These are phyloP conservation scores for Withania somnifera DNA, from an alignment of 305 asterid species.

Conservation along the genomic window DNA sequence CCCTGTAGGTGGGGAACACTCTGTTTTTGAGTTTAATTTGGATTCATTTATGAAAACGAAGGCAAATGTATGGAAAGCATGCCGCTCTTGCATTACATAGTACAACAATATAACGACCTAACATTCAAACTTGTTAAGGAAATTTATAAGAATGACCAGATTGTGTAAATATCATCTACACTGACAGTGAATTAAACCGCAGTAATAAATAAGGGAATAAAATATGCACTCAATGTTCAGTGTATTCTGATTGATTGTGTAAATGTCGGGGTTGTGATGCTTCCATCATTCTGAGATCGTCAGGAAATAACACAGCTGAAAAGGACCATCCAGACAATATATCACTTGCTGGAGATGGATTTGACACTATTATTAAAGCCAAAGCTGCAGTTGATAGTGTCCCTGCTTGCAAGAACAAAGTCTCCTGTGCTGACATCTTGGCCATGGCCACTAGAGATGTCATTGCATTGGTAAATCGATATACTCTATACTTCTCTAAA, in stretches of 20 bases:
- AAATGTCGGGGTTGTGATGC: constrained; percentile 99
- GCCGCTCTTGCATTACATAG: too few relatives aligned
- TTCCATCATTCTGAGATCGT: constrained; percentile 45
- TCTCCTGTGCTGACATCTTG: constrained; percentile 87
- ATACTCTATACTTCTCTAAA: not conserved
- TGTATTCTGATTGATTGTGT: too few relatives aligned
- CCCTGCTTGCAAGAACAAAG: constrained; percentile 46
- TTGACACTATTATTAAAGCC: constrained; percentile 73
- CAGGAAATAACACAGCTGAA: constrained; percentile 65
- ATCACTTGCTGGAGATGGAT: constrained; percentile 90
- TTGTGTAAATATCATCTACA: too few relatives aligned
- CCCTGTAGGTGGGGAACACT: too few relatives aligned
- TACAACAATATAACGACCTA: too few relatives aligned
- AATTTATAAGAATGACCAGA: too few relatives aligned
- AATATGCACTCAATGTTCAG: not conserved
- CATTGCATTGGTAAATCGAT: constrained; percentile 42
- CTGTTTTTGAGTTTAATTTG: too few relatives aligned
- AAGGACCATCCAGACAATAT: constrained; percentile 69
- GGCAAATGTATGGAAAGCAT: too few relatives aligned
- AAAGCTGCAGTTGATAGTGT: constrained; percentile 66
- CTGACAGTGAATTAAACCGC: too few relatives aligned
- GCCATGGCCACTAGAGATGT: constrained; percentile 74
- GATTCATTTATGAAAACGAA: too few relatives aligned
- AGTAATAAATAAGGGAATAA: too few relatives aligned
- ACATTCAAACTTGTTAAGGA: too few relatives aligned